Percentiles rank a stretch among this genome's conserved stretches.
Evolutionary conservation across 1,139 yeast genomes (phyloP).

Genomic region (Suhomyces bribrorum): DNA sequence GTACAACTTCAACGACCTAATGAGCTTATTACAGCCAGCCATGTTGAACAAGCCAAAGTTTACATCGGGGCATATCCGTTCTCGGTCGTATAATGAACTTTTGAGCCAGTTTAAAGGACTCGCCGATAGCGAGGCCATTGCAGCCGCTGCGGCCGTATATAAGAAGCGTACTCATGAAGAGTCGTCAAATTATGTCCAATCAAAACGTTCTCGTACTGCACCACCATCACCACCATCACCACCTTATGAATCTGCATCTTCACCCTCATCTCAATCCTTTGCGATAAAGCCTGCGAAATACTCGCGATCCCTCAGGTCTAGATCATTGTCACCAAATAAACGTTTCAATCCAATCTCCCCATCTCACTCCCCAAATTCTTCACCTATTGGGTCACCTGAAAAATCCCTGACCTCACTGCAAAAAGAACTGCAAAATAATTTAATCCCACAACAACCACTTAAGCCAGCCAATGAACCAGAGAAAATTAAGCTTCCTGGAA

Average conservation of each 20-base stretch:
- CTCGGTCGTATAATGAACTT: slow-evolving; percentile 36
- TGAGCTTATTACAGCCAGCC: slow-evolving; percentile 20
- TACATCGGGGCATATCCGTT: slow-evolving; percentile 35
- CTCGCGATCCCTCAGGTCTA: slow-evolving; percentile 24
- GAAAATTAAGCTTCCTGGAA: slow-evolving; percentile 41
- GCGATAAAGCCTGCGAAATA: slow-evolving; percentile 11
- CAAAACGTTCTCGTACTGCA: slow-evolving; percentile 51
- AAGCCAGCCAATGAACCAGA: slow-evolving; percentile 6
- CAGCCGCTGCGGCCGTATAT: slow-evolving; percentile 10
- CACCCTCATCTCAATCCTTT: slow-evolving; percentile 6
- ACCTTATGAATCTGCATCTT: slow-evolving; percentile 24
- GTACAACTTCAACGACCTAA: slow-evolving; percentile 2
- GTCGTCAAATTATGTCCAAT: slow-evolving; percentile 9
- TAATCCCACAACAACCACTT: neutral
- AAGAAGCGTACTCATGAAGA: slow-evolving; percentile 32
- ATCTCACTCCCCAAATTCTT: slow-evolving; percentile 31
- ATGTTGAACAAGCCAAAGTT: slow-evolving; percentile 37
- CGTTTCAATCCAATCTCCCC: slow-evolving; percentile 33
- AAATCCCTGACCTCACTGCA: slow-evolving; percentile 4
- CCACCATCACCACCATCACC: slow-evolving; percentile 47
- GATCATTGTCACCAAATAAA: slow-evolving; percentile 39
- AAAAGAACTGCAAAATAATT: neutral
- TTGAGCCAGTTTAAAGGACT: slow-evolving; percentile 29
- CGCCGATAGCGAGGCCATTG: slow-evolving; percentile 10
- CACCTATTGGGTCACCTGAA: slow-evolving; percentile 22